These are phyloP conservation scores for Gossypium lobatum DNA, from an alignment of 441 rosid genomes.

Conservation along the genomic window DNA sequence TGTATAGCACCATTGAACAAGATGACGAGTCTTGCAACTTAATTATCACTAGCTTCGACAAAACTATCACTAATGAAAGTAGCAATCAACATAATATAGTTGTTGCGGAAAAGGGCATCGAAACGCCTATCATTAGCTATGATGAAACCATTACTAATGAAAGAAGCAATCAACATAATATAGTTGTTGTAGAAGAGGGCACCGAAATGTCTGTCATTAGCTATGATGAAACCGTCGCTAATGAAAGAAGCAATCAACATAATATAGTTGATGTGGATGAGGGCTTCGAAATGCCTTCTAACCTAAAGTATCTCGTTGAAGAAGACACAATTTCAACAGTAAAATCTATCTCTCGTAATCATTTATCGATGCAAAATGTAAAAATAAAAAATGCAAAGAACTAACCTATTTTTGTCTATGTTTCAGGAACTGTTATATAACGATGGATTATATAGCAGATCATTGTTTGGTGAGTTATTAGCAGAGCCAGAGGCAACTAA, in stretches of 20 bases:
- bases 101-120: not conserved
- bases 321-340: not conserved
- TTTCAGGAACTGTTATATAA: not conserved
- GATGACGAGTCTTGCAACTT: not conserved
- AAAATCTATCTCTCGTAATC: not conserved
- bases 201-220: not conserved
- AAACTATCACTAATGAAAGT: not conserved
- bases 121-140: not conserved
- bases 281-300: not conserved
- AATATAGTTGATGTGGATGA: not conserved
- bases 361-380: not conserved
- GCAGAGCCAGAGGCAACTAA: not conserved
- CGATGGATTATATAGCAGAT: not conserved
- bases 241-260: constrained; percentile 1
- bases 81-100: constrained; percentile 1
- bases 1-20: not conserved
- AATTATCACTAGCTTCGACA: not conserved
- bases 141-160: not conserved
- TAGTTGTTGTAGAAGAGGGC: not conserved
- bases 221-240: not conserved
- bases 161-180: constrained; percentile 4
- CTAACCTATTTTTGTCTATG: not conserved
- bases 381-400: not conserved
- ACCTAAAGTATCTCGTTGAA: not conserved
- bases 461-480: not conserved